Percentiles rank a stretch among this genome's conserved stretches.
phyloP scores from a whole-genome alignment of 2,329 filamentous ascomycete species.

The Colletotrichum tropicale region DNA sequence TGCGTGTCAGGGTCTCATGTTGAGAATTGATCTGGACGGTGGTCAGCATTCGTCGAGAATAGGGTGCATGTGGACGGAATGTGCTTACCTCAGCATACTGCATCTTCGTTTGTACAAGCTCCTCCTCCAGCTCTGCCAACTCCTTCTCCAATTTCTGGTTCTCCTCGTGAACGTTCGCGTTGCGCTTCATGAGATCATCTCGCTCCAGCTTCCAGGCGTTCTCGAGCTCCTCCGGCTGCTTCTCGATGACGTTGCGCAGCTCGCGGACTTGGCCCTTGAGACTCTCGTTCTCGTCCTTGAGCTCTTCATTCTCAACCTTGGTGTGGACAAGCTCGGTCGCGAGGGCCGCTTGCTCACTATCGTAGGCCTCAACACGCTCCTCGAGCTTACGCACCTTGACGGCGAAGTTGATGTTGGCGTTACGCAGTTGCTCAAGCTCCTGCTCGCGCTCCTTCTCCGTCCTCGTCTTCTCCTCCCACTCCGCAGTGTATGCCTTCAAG shows the following conservation, averaged over 20 bases:
- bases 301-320: slow-evolving; percentile 91
- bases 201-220: slow-evolving; percentile 81
- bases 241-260: slow-evolving; percentile 84
- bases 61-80: neutral
- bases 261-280: slow-evolving; percentile 85
- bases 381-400: slow-evolving; percentile 84
- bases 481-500: slow-evolving; percentile 78
- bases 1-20: slow-evolving; percentile 75
- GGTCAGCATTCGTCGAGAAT: neutral
- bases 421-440: slow-evolving; percentile 77
- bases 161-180: slow-evolving; percentile 92
- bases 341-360: slow-evolving; percentile 87
- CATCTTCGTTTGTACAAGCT: slow-evolving; percentile 94
- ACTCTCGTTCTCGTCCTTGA: slow-evolving; percentile 88
- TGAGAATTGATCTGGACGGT: slow-evolving; percentile 65
- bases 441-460: slow-evolving; percentile 80
- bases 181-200: slow-evolving; percentile 89
- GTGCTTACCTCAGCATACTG: slow-evolving; percentile 86
- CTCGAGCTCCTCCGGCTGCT: slow-evolving; percentile 89
- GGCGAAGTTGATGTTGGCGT: slow-evolving; percentile 70
- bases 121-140: slow-evolving; percentile 88
- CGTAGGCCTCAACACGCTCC: slow-evolving; percentile 84
- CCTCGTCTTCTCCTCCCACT: slow-evolving; percentile 94
- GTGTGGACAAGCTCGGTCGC: slow-evolving; percentile 90
- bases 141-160: slow-evolving; percentile 89